Evolutionary conservation across 192 early-diverging fungal genomes (phyloP), one percentile per base, ranked within the genome.

Genomic region (Chytriomyces sp.): DNA sequence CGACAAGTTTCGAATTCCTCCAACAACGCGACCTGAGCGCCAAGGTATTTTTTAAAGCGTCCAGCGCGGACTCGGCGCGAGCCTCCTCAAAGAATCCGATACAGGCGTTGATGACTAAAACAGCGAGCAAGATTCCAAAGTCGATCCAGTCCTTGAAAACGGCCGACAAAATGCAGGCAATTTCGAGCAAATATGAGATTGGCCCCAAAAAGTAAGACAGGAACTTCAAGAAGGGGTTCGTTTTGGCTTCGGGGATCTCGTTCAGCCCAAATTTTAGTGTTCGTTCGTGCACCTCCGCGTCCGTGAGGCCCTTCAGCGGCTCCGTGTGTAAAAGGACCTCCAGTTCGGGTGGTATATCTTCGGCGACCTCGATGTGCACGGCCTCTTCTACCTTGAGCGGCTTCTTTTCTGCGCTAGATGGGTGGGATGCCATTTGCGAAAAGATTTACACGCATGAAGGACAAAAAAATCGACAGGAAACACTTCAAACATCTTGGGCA

Each of bases 31-130:
- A 90, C 84, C 93, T 90, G 36, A 93, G 91, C 25, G 94, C 93
- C 8, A 95, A 85, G 25, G 93, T 93, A n/a, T 90, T 92, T 88
- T 94, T 96, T 69, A 96, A 83, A 19, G 93, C 95, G 80, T 97
- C 93, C 76, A 97, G 87, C 40, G 95, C 93, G 75, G 90, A 91
- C 75, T 93, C 93, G 39, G 95, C 93, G 44, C 92, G 89, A 67
- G 91, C 90, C 80, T 96, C 95, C 82, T 96, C 93, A 52, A 28
- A n/a, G n/a, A n/a, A n/a, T n/a, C n/a, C n/a, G n/a, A n/a, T n/a
- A n/a, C n/a, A n/a, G n/a, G n/a, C n/a, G n/a, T n/a, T n/a, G n/a
- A n/a, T n/a, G n/a, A n/a, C n/a, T n/a, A n/a, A n/a, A n/a, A n/a
- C n/a, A n/a, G n/a, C n/a, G n/a, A n/a, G n/a, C n/a, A n/a, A n/a